These are phyloP conservation scores for Chrysoporthe austroafricana DNA, from an alignment of 2,329 filamentous ascomycete genomes.

Conservation along the genomic window DNA sequence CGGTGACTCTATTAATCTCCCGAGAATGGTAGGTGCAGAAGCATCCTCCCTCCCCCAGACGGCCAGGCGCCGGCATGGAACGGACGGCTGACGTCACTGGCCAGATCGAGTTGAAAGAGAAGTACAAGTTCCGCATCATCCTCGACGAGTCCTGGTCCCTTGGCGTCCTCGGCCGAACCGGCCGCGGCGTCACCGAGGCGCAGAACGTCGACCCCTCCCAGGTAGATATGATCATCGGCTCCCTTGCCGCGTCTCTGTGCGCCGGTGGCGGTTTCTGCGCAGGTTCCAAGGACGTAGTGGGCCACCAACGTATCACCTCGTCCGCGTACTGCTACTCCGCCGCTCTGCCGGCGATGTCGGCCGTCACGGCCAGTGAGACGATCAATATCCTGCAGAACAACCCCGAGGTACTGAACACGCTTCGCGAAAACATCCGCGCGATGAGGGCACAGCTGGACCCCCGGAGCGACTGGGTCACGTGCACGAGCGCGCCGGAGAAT, in stretches of 20 bases:
- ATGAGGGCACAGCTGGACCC: conserved; percentile 90
- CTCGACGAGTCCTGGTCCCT: conserved; percentile 98
- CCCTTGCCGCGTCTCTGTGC: conserved; percentile 85
- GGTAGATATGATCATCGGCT: conserved; percentile 97
- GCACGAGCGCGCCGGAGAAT: conserved; percentile 81
- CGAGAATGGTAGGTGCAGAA: conserved; percentile 70
- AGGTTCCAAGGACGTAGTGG: conserved; percentile 86
- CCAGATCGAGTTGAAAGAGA: conserved; percentile 86
- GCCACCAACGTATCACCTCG: conserved; percentile 93
- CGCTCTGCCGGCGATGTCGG: conserved; percentile 88
- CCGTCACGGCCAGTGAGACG: conserved; percentile 94
- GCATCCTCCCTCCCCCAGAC: neutral
- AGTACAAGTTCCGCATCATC: conserved; percentile 97
- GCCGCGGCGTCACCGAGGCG: conserved; percentile 89
- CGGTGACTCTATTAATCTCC: conserved; percentile 83
- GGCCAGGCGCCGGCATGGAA: neutral
- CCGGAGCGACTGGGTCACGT: conserved; percentile 88
- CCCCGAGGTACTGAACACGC: conserved; percentile 76
- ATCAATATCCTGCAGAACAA: conserved; percentile 83
- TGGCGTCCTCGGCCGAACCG: conserved; percentile 88
- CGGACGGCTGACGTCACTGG: neutral
- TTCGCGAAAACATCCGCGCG: conserved; percentile 83
- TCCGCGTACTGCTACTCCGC: conserved; percentile 95
- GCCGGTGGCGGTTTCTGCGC: conserved; percentile 96
- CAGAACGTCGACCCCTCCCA: conserved; percentile 94